These are phyloP conservation scores for Helicocarpus griseus DNA, from an alignment of 2,329 filamentous ascomycete species.

Conservation along the genomic window DNA sequence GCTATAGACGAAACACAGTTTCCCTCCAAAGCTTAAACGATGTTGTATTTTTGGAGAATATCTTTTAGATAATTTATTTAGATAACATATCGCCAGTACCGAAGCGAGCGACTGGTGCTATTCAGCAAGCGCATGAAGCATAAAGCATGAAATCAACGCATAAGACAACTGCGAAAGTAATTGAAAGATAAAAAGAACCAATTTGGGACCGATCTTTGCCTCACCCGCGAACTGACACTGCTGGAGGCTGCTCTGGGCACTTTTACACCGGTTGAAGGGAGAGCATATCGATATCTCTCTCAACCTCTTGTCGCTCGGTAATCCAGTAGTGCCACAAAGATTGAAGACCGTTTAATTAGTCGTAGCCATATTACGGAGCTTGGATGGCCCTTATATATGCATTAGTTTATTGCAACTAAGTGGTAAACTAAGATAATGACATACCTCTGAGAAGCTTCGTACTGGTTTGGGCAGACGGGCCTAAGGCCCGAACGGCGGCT, in stretches of 20 bases:
- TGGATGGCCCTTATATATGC: slow-evolving; percentile 40
- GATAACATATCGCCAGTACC: neutral
- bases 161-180: neutral
- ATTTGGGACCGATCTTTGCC: neutral
- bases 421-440: too few relatives aligned
- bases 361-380: slow-evolving; percentile 30
- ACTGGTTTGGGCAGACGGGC: slow-evolving; percentile 23
- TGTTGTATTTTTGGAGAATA: neutral
- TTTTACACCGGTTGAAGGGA: too few relatives aligned
- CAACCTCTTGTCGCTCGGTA: neutral
- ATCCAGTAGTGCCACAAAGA: neutral
- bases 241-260: too few relatives aligned
- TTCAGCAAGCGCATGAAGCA: neutral
- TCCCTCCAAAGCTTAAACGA: neutral
- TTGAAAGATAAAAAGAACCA: neutral
- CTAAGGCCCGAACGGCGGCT: slow-evolving; percentile 22
- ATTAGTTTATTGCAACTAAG: too few relatives aligned
- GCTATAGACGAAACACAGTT: neutral
- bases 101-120: neutral
- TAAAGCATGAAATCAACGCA: neutral
- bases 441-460: slow-evolving; percentile 32
- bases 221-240: too few relatives aligned
- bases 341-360: slow-evolving; percentile 7
- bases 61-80: neutral
- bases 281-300: too few relatives aligned